These are phyloP conservation scores for Yamagishiella unicocca DNA, from an alignment of 139 green algal genomes.

Conservation along the genomic window DNA sequence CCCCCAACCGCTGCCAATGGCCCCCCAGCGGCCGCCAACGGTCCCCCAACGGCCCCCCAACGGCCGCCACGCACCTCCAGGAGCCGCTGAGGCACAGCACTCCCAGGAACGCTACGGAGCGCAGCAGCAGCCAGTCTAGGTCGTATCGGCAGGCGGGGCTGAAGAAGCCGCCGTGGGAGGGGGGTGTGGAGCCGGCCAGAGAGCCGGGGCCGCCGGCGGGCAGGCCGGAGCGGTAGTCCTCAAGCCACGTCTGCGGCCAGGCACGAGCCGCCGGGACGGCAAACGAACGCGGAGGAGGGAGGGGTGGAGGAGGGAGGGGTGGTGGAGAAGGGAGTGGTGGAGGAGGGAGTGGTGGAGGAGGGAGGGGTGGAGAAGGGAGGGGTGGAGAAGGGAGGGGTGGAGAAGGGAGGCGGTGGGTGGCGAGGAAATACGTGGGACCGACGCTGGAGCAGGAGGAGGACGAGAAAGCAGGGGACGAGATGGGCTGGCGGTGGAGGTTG, in stretches of 20 bases:
- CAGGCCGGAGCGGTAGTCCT: background rate
- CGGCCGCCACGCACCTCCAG: background rate
- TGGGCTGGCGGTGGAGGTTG: too few relatives aligned
- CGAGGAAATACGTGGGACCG: background rate
- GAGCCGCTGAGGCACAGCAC: background rate
- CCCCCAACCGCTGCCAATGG: background rate
- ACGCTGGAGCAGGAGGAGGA: background rate
- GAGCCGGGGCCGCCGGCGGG: background rate
- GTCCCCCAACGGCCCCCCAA: background rate
- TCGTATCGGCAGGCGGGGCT: background rate
- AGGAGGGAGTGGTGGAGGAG: background rate
- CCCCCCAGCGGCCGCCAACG: background rate
- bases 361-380: background rate
- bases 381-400: background rate
- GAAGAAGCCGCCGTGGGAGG: background rate
- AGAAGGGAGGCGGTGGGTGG: background rate
- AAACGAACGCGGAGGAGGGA: background rate
- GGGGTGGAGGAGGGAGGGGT: background rate
- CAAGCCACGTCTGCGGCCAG: background rate
- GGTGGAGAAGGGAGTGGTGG: background rate
- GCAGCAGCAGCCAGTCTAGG: conserved; percentile 41
- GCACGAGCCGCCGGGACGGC: background rate
- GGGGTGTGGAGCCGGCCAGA: background rate
- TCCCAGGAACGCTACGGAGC: background rate
- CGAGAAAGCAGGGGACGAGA: background rate